Evolutionary conservation across 495 filamentous ascomycete genomes (phyloP).

Genomic region (Neurospora sp.): DNA sequence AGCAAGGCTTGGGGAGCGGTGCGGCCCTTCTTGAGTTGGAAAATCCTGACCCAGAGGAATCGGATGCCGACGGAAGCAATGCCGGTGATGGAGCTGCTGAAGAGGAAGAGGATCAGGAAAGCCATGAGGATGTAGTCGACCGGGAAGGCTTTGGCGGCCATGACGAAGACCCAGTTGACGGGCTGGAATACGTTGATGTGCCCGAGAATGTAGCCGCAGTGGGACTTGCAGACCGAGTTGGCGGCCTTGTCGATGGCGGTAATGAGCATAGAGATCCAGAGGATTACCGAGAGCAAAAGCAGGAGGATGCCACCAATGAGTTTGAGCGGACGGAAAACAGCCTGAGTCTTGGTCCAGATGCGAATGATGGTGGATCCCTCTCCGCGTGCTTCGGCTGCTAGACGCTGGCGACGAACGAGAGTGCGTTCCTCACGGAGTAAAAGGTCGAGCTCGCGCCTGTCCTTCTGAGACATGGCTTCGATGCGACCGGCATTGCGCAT

Average conservation of each 20-base stretch:
- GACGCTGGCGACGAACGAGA: slow-evolving; percentile 75
- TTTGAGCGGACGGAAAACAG: slow-evolving; percentile 71
- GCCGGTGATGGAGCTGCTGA: slow-evolving; percentile 75
- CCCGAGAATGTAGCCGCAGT: slow-evolving; percentile 89
- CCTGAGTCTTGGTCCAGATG: slow-evolving; percentile 66
- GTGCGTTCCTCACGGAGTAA: slow-evolving; percentile 86
- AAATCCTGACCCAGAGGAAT: slow-evolving; percentile 88
- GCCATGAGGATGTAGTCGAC: slow-evolving; percentile 87
- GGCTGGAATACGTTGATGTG: slow-evolving; percentile 91
- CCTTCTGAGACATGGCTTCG: slow-evolving; percentile 67
- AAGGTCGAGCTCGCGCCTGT: slow-evolving; percentile 78
- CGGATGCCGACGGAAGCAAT: slow-evolving; percentile 81
- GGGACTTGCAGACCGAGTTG: slow-evolving; percentile 83
- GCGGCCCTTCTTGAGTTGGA: slow-evolving; percentile 78
- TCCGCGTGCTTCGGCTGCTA: slow-evolving; percentile 70
- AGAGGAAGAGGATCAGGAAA: slow-evolving; percentile 72
- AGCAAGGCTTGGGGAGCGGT: slow-evolving; percentile 91
- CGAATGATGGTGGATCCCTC: slow-evolving; percentile 61
- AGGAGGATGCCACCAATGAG: slow-evolving; percentile 75
- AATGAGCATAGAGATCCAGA: slow-evolving; percentile 89
- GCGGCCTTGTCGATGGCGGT: slow-evolving; percentile 93
- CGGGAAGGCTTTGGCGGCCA: slow-evolving; percentile 75
- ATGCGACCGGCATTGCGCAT: slow-evolving; percentile 69
- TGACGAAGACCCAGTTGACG: slow-evolving; percentile 81
- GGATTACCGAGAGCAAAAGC: slow-evolving; percentile 54